Evolutionary conservation across 352 stramenopile species (phyloP).

Genomic region (Blastocystis sp.): DNA sequence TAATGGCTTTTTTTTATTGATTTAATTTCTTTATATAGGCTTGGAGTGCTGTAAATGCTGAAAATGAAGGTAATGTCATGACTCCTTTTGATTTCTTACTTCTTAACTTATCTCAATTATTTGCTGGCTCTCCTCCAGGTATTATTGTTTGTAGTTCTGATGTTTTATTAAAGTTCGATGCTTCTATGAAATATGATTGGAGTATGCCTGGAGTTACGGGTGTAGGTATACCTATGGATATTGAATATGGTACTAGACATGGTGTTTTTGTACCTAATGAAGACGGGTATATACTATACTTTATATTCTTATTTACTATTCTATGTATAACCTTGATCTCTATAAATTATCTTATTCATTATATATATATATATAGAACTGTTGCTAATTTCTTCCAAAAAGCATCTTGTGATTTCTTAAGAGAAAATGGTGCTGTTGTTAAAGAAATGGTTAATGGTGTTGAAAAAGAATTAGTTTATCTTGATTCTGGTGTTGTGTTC

Average conservation of each 20-base stretch:
- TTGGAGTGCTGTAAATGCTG: slow-evolving; percentile 29
- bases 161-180: slow-evolving; percentile 28
- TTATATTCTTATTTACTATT: too few relatives aligned
- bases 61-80: slow-evolving; percentile 21
- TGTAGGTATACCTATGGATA: slow-evolving; percentile 27
- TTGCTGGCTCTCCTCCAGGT: slow-evolving; percentile 14
- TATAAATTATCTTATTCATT: too few relatives aligned
- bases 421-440: slow-evolving; percentile 24
- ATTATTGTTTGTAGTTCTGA: slow-evolving; percentile 34
- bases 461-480: slow-evolving; percentile 25
- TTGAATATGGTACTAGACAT: slow-evolving; percentile 31
- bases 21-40: too few relatives aligned
- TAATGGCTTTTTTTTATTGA: too few relatives aligned
- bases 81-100: slow-evolving; percentile 37
- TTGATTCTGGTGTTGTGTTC: slow-evolving; percentile 38
- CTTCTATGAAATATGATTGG: slow-evolving; percentile 17
- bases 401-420: slow-evolving; percentile 21
- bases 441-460: slow-evolving; percentile 2
- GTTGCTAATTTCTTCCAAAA: slow-evolving; percentile 39
- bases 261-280: slow-evolving; percentile 31
- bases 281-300: slow-evolving; percentile 3
- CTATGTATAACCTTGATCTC: too few relatives aligned
- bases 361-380: not conserved
- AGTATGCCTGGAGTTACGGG: slow-evolving; percentile 27
- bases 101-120: slow-evolving; percentile 14